Evolutionary conservation across 2,329 filamentous ascomycete species (phyloP), one percentile per base, ranked within the genome.

Genomic region (Elsinoe batatas): DNA sequence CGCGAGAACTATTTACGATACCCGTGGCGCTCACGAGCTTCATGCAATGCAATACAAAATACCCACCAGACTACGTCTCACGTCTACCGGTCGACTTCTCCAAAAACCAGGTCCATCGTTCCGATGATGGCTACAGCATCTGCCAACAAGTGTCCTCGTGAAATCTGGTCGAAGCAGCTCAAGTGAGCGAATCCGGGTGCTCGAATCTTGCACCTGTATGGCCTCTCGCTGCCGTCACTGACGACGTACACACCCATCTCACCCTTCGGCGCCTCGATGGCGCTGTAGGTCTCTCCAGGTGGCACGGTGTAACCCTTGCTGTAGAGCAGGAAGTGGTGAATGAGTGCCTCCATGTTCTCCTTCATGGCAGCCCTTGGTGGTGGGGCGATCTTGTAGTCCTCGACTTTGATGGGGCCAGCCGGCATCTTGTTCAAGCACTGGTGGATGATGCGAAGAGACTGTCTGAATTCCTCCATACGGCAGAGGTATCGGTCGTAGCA

Each of bases 401-500:
- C 93, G 40, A 96, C 89, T 64, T 91, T 87, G 69, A 97, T 82
- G 53, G 93, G 93, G 26, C 93, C 93, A 49, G 88, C 80, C 49
- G 94, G 91, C 88, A 98, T 98, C 79, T 98, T 89, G 80, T 98
- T 97, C 65, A 98, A 77, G 74, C 94, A 98, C 75, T 98, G 94
- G 79, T 95, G 85, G 69, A 98, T 96, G 73, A 98, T 98, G 67
- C 93, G 87, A 59, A 98, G 85, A 20, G 89, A 95, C 75, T 98
- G 94, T 63, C 93, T 84, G 83, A 98, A 98, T 76, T 98, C 93
- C 74, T 97, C 91, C 91, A 98, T 98, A 67, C 93, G 88, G 83
- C 91, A 96, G 61, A 98, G 82, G 71, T 98, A 98, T 67, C 93
- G 87, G 75, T 98, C 93, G 76, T 98, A 98, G 81, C 93, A 98